phyloP scores from a whole-genome alignment of 1,284 basidiomycete genomes.

The Peniophora sp. region DNA sequence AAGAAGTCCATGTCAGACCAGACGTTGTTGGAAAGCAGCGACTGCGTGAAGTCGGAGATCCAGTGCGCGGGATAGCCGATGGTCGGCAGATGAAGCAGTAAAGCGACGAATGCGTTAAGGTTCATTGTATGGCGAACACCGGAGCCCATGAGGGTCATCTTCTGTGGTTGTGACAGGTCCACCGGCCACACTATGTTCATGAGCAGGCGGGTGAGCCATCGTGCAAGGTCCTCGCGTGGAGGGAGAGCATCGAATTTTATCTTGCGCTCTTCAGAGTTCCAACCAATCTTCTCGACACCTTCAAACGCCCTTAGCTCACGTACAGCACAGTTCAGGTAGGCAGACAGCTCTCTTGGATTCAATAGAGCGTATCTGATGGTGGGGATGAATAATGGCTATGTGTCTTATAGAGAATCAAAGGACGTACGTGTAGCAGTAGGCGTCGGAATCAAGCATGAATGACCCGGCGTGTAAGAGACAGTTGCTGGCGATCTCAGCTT shows the following conservation, averaged over 20 bases:
- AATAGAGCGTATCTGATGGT: conserved; percentile 24
- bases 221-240: conserved; percentile 22
- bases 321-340: conserved; percentile 21
- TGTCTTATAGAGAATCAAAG: no score
- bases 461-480: conserved; percentile 21
- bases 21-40: conserved; percentile 20
- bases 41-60: conserved; percentile 27
- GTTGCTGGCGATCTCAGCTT: conserved; percentile 20
- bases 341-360: conserved; percentile 15
- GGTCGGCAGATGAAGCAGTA: conserved; percentile 27
- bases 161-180: conserved; percentile 15
- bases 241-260: conserved; percentile 18
- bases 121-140: conserved; percentile 30
- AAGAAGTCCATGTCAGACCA: conserved; percentile 21
- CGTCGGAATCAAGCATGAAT: conserved; percentile 17
- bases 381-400: background rate
- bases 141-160: background rate
- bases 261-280: conserved; percentile 15
- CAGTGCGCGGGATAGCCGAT: conserved; percentile 28
- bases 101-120: conserved; percentile 25
- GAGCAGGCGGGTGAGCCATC: conserved; percentile 30
- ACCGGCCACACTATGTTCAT: conserved; percentile 26
- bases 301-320: conserved; percentile 10
- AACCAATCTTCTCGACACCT: conserved; percentile 14
- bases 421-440: conserved; percentile 22